Conservation (phyloP, 129 eudicot species). For the Arctium minus region DNA sequence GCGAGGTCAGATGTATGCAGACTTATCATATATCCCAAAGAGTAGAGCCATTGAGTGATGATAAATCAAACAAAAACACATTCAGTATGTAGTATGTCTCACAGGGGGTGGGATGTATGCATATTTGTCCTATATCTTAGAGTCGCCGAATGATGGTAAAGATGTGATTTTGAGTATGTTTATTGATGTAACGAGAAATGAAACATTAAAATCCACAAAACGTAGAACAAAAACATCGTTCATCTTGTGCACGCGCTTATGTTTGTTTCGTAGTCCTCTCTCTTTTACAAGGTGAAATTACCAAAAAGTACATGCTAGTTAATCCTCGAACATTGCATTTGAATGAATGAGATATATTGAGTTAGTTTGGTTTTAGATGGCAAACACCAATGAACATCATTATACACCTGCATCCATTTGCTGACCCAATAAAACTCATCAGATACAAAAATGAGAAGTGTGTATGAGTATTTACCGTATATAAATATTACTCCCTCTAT, state of each 20-base stretch:
- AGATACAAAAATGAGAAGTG: no score
- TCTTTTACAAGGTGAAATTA: background rate
- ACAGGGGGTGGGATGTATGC: background rate
- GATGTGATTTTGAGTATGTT: background rate
- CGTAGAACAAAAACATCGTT: background rate
- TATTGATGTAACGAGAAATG: background rate
- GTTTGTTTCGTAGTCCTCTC: background rate
- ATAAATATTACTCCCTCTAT: no score
- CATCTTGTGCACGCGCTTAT: background rate
- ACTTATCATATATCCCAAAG: background rate
- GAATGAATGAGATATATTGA: background rate
- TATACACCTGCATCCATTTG: no score
- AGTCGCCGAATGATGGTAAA: background rate
- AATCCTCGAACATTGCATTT: background rate
- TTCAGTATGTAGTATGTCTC: background rate
- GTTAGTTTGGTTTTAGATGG: no score
- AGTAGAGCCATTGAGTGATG: background rate
- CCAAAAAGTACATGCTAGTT: background rate
- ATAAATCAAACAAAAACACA: background rate
- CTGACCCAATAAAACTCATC: no score
- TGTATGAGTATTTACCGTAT: no score
- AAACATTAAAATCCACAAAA: background rate
- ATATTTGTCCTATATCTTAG: background rate
- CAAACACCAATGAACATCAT: conserved; percentile 30
- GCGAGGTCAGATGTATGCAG: background rate